Percentiles rank a stretch among this genome's conserved stretches.
These are phyloP conservation scores for Solanum dulcamara DNA, from an alignment of 257 asterid species.

Conservation along the genomic window DNA sequence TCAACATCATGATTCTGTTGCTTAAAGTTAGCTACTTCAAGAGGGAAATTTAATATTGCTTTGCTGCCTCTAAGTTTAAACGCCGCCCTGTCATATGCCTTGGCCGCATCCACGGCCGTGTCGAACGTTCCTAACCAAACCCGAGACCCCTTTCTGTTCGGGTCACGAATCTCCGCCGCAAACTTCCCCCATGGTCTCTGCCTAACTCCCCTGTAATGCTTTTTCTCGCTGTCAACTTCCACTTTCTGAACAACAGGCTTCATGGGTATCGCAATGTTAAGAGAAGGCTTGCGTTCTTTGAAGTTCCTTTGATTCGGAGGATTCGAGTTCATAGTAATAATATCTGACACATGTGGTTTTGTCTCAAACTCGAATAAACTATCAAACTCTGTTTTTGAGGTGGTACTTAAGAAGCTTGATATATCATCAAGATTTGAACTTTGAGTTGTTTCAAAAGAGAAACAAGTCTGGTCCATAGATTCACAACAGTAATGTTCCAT, in stretches of 20 bases:
- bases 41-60: slow-evolving; percentile 69
- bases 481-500: slow-evolving; percentile 24
- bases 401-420: no score
- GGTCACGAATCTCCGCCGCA: slow-evolving; percentile 76
- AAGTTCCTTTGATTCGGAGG: background rate
- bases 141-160: slow-evolving; percentile 53
- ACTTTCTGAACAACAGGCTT: background rate
- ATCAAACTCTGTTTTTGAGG: background rate
- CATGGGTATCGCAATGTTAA: slow-evolving; percentile 47
- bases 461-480: slow-evolving; percentile 2
- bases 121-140: slow-evolving; percentile 74
- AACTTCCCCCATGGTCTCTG: slow-evolving; percentile 64
- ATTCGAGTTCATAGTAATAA: background rate
- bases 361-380: slow-evolving; percentile 23
- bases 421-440: background rate
- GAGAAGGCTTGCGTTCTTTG: slow-evolving; percentile 41
- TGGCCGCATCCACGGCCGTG: slow-evolving; percentile 62
- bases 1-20: slow-evolving; percentile 1
- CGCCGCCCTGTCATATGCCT: slow-evolving; percentile 70
- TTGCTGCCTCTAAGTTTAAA: slow-evolving; percentile 59
- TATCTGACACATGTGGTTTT: slow-evolving; percentile 7
- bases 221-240: slow-evolving; percentile 7
- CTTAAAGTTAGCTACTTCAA: slow-evolving; percentile 37
- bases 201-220: slow-evolving; percentile 63
- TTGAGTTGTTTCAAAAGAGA: background rate